Percentiles rank a stretch among this genome's conserved stretches.
These are phyloP conservation scores for Lentinula sp. DNA, from an alignment of 768 basidiomycete genomes.

Conservation along the genomic window DNA sequence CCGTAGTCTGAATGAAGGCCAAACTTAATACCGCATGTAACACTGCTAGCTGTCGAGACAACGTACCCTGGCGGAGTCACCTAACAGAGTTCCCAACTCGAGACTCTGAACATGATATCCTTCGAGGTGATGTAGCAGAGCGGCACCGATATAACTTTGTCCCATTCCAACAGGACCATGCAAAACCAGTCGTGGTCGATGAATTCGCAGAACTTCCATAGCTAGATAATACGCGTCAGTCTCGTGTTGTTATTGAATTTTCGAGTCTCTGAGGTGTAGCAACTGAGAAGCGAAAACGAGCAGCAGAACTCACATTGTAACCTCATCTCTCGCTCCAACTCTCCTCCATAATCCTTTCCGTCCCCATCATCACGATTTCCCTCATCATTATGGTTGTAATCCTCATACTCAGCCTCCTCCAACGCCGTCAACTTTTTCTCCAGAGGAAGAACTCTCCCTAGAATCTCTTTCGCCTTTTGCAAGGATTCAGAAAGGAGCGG, in stretches of 20 bases:
- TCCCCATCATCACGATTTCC: neutral
- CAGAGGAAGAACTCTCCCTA: slow-evolving; percentile 73
- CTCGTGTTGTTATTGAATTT: neutral
- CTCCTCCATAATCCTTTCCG: slow-evolving; percentile 29
- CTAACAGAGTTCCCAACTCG: slow-evolving; percentile 82
- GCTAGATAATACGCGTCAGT: slow-evolving; percentile 36
- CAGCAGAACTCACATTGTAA: slow-evolving; percentile 56
- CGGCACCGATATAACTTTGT: slow-evolving; percentile 84
- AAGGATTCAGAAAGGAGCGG: slow-evolving; percentile 69
- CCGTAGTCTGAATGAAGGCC: slow-evolving; percentile 53
- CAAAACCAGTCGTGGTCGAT: slow-evolving; percentile 82
- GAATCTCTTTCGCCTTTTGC: slow-evolving; percentile 62
- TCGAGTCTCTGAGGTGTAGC: neutral
- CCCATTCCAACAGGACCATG: slow-evolving; percentile 87
- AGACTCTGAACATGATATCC: slow-evolving; percentile 94
- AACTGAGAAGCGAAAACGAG: neutral
- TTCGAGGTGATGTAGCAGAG: slow-evolving; percentile 89
- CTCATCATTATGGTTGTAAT: slow-evolving; percentile 52
- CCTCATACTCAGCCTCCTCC: slow-evolving; percentile 95
- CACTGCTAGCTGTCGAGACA: neutral
- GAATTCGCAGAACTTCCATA: slow-evolving; percentile 86
- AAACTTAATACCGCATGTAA: slow-evolving; percentile 2
- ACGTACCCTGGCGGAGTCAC: slow-evolving; percentile 84
- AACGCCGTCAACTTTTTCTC: slow-evolving; percentile 78
- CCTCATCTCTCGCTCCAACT: slow-evolving; percentile 82